Evolutionary conservation across 495 filamentous ascomycete species (phyloP).

Genomic region (Penicillium psychrofluorescens): DNA sequence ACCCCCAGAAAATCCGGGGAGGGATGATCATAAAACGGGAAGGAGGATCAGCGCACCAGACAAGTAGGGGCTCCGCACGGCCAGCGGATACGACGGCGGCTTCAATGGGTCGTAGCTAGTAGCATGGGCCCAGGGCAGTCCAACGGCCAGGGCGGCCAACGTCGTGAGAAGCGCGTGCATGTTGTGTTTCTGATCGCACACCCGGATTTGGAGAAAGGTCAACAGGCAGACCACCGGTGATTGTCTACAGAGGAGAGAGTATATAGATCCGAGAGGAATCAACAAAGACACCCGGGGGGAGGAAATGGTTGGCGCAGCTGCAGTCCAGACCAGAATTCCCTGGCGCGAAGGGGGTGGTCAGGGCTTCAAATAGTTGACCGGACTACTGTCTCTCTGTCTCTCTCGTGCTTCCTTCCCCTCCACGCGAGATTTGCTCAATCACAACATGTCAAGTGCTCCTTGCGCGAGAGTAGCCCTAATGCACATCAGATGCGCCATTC

Average conservation of each 20-base stretch:
- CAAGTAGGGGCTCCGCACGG: slow-evolving; percentile 34
- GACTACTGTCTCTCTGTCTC: no score
- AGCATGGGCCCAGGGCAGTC: slow-evolving; percentile 2
- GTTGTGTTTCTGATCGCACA: no score
- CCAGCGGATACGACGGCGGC: slow-evolving; percentile 35
- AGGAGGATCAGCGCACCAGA: slow-evolving; percentile 17
- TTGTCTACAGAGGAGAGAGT: no score
- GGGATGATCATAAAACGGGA: no score
- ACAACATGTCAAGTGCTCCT: slow-evolving; percentile 16
- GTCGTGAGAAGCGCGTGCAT: no score
- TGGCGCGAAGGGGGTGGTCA: slow-evolving; percentile 2
- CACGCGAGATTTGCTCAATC: slow-evolving; percentile 1
- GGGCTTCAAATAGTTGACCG: slow-evolving; percentile 8
- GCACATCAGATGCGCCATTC: slow-evolving; percentile 3
- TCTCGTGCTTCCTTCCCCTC: background rate
- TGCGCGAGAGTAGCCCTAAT: slow-evolving; percentile 8
- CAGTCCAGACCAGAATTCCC: slow-evolving; percentile 7
- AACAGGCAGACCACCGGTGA: no score
- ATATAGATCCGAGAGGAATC: no score
- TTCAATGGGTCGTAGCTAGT: slow-evolving; percentile 24
- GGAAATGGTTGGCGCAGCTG: background rate
- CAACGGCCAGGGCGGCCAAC: background rate
- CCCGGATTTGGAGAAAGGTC: no score
- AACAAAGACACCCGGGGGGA: no score
- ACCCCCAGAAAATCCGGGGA: no score